phyloP scores from a whole-genome alignment of 2,329 filamentous ascomycete species.

The Fonsecaea nubica region DNA sequence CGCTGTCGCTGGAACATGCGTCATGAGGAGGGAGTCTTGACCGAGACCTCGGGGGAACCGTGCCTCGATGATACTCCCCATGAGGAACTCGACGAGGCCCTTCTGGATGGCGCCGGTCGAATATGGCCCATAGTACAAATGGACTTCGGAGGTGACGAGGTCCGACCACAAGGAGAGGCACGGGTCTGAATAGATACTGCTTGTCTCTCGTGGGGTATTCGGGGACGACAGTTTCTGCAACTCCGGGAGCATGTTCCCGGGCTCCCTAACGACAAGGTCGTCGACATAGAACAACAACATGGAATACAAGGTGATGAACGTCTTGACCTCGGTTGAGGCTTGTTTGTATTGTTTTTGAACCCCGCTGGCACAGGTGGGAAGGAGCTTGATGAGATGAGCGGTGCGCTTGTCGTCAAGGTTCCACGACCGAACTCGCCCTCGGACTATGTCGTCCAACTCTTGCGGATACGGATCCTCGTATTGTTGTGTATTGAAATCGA shows the following conservation, averaged over 20 bases:
- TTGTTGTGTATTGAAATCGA: neutral
- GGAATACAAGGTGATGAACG: neutral
- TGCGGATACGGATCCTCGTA: neutral
- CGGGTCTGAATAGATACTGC: neutral
- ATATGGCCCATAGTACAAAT: neutral
- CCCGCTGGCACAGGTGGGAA: neutral
- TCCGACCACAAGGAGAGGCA: neutral
- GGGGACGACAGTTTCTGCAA: neutral
- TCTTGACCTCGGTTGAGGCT: neutral
- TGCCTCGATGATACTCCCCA: neutral
- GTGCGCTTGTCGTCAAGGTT: slow-evolving; percentile 2
- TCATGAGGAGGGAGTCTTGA: neutral
- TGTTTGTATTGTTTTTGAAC: neutral
- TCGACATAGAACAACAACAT: neutral
- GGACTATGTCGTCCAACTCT: neutral
- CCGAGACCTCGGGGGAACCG: neutral
- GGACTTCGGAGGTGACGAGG: neutral
- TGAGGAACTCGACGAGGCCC: neutral
- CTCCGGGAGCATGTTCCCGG: neutral
- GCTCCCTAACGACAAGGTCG: neutral
- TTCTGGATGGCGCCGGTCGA: slow-evolving; percentile 1
- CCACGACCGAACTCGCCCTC: neutral
- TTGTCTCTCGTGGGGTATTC: neutral
- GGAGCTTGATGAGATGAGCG: neutral
- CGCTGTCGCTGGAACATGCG: neutral